phyloP scores from a whole-genome alignment of 108 stramenopile genomes.

The Skeletonema tropicum region DNA sequence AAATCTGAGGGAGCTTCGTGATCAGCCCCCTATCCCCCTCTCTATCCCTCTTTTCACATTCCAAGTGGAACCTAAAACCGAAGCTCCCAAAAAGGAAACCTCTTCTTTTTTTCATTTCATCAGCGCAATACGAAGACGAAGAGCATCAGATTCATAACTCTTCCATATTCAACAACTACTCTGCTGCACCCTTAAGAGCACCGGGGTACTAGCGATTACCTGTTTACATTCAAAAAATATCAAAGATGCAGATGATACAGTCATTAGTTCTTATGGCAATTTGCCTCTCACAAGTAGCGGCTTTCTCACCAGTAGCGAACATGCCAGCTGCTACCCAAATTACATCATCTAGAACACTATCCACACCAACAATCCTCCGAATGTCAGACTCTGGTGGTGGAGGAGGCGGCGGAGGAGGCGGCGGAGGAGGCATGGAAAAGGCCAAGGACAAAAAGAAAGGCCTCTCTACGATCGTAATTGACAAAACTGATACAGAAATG shows the following conservation, averaged over 20 bases:
- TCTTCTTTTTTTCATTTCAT: too few species aligned
- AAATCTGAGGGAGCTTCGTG: too few species aligned
- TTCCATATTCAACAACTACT: too few species aligned
- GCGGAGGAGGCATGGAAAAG: conserved; percentile 54
- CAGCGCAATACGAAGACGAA: too few species aligned
- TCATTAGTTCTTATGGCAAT: conserved; percentile 1
- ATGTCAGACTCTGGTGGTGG: conserved; percentile 55
- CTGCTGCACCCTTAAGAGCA: too few species aligned
- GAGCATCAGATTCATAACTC: too few species aligned
- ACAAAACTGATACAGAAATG: conserved; percentile 74
- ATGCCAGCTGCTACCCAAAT: neutral
- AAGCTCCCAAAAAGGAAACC: too few species aligned
- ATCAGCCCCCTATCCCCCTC: too few species aligned
- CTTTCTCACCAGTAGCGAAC: neutral
- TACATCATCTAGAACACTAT: conserved; percentile 8
- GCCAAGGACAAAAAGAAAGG: conserved; percentile 69
- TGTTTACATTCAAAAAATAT: neutral
- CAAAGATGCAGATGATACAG: conserved; percentile 3
- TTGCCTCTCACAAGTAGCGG: neutral
- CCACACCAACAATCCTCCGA: conserved; percentile 26
- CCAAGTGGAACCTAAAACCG: too few species aligned
- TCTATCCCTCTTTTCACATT: too few species aligned
- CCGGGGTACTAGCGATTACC: too few species aligned
- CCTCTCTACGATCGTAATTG: conserved; percentile 68
- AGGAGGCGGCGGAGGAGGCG: conserved; percentile 51